These are phyloP conservation scores for Globisporangium solare DNA, from an alignment of 352 stramenopile genomes.

Conservation along the genomic window DNA sequence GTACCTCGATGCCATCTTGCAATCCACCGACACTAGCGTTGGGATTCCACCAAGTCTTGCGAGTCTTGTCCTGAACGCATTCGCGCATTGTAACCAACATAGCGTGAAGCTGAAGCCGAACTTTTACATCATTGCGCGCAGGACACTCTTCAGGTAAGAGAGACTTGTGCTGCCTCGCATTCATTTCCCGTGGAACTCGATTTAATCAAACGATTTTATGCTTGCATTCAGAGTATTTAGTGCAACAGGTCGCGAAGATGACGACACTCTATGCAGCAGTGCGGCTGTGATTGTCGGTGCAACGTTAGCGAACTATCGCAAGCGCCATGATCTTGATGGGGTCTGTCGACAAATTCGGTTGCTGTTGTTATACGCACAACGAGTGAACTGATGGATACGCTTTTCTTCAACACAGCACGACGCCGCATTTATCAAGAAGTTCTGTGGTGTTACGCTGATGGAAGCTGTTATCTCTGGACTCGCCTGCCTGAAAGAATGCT, in stretches of 20 bases:
- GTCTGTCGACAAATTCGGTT: background rate
- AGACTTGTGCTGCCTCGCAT: background rate
- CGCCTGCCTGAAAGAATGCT: background rate
- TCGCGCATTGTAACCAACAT: conserved; percentile 16
- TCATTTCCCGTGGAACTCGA: background rate
- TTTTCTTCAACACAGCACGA: background rate
- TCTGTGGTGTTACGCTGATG: background rate
- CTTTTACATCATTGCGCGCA: background rate
- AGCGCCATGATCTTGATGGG: conserved; percentile 1
- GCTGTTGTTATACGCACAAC: background rate
- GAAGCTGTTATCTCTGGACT: conserved; percentile 2
- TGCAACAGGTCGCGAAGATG: background rate
- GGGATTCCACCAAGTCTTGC: conserved; percentile 14
- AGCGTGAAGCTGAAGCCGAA: background rate
- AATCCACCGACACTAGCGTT: conserved; percentile 3
- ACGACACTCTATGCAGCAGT: background rate
- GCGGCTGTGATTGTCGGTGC: background rate
- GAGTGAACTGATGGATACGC: background rate
- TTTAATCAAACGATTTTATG: background rate
- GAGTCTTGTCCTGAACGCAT: conserved; percentile 24
- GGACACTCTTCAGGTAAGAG: conserved; percentile 9
- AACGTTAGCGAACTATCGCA: conserved; percentile 1
- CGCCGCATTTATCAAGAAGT: background rate
- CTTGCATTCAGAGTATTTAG: conserved; percentile 7
- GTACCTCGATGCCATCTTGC: conserved; percentile 21